These are phyloP conservation scores for Coccomyxa sp. DNA, from an alignment of 139 green algal species.

Conservation along the genomic window DNA sequence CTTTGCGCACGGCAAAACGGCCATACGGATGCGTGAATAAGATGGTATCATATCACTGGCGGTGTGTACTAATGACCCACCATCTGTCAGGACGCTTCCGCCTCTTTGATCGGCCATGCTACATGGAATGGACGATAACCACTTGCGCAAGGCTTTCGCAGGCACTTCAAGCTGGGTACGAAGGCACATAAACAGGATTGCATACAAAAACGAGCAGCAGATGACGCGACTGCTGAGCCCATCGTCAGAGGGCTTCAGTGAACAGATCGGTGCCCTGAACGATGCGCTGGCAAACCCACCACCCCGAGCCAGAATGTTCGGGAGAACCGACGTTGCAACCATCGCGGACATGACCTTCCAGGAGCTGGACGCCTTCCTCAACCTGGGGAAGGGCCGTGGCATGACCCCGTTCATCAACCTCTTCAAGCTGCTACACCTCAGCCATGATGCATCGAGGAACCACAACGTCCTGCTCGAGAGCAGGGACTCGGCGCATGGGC, in stretches of 20 bases:
- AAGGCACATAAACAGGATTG: neutral
- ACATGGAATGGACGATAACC: neutral
- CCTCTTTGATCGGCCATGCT: neutral
- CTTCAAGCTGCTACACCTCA: neutral
- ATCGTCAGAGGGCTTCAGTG: slow-evolving; percentile 1
- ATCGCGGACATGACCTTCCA: slow-evolving; percentile 1
- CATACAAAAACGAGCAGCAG: neutral
- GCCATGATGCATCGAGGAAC: neutral
- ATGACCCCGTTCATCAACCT: slow-evolving; percentile 1
- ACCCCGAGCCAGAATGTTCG: neutral
- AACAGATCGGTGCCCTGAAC: neutral
- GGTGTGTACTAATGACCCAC: neutral
- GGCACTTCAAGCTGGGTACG: neutral
- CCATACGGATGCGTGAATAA: neutral
- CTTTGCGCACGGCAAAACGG: neutral
- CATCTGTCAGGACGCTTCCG: neutral
- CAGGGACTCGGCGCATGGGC: neutral
- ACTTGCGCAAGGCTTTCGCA: neutral
- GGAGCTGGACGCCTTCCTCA: neutral
- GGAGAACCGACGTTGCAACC: neutral
- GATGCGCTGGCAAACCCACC: neutral
- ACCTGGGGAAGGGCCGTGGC: neutral
- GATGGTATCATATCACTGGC: neutral
- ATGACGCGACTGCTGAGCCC: slow-evolving; percentile 1
- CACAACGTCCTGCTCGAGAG: neutral